Evolutionary conservation across 176 grass and related monocot genomes (phyloP).

Genomic region (Alloteropsis semialata): DNA sequence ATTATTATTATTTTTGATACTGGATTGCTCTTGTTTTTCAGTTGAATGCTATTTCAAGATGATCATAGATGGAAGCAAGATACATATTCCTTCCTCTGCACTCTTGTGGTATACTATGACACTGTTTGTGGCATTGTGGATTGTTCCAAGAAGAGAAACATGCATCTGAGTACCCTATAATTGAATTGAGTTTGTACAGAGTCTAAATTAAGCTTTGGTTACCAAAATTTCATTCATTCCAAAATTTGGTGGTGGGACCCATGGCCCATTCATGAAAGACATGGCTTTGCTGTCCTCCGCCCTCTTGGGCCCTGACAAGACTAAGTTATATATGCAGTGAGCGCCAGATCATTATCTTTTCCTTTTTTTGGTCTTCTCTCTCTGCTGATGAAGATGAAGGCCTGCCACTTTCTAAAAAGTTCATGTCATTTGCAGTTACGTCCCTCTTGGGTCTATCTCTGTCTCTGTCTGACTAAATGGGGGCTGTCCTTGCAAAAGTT

Average conservation of each 20-base stretch:
- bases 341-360: not conserved
- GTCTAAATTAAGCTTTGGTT: no score
- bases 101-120: no score
- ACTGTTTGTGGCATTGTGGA: no score
- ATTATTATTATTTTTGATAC: no score
- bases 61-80: not conserved
- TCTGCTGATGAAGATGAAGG: not conserved
- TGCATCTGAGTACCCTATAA: no score
- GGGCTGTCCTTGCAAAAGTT: not conserved
- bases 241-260: no score
- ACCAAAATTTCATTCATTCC: no score
- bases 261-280: not conserved
- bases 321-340: no score
- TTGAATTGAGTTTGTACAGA: no score
- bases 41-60: not conserved
- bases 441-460: not conserved
- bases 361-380: not conserved
- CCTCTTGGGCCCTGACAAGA: not conserved
- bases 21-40: no score
- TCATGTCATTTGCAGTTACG: not conserved
- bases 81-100: no score
- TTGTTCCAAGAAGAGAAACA: no score
- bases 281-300: not conserved
- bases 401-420: not conserved
- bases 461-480: not conserved